phyloP scores from a whole-genome alignment of 352 stramenopile species.

The Discostella stelligera region DNA sequence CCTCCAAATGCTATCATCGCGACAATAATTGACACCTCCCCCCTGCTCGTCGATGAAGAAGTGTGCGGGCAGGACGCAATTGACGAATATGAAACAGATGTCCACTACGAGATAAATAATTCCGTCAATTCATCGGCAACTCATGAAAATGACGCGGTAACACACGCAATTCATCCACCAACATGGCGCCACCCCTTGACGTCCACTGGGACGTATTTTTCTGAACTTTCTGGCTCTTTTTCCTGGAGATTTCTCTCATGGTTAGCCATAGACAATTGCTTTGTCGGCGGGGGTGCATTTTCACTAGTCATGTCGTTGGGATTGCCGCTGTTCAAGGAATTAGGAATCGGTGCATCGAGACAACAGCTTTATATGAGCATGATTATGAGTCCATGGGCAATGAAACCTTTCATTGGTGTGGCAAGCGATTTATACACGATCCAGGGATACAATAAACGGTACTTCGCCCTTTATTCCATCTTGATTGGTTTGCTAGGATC shows the following conservation, averaged over 20 bases:
- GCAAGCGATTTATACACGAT: slow-evolving; percentile 53
- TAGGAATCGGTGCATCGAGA: slow-evolving; percentile 9
- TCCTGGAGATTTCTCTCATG: slow-evolving; percentile 45
- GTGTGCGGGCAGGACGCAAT: too few relatives aligned
- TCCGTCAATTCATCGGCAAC: not conserved
- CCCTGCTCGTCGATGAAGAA: not conserved
- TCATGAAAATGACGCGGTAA: not conserved
- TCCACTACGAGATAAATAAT: not conserved
- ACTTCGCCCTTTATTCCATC: slow-evolving; percentile 46
- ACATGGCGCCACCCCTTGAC: slow-evolving; percentile 30
- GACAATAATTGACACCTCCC: not conserved
- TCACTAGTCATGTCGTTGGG: slow-evolving; percentile 45
- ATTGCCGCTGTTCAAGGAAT: slow-evolving; percentile 45
- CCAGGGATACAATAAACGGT: slow-evolving; percentile 7
- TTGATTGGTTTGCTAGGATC: slow-evolving; percentile 44
- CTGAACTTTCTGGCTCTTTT: slow-evolving; percentile 31
- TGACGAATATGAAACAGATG: not conserved
- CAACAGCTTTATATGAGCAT: slow-evolving; percentile 47
- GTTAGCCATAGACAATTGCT: slow-evolving; percentile 39
- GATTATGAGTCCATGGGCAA: slow-evolving; percentile 27
- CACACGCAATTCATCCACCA: slow-evolving; percentile 7
- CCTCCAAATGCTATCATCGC: not conserved
- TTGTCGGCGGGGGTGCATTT: slow-evolving; percentile 35
- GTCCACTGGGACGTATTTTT: slow-evolving; percentile 35
- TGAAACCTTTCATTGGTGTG: slow-evolving; percentile 39